These are phyloP conservation scores for Chlorella sp. DNA, from an alignment of 139 green algal species.

Conservation along the genomic window DNA sequence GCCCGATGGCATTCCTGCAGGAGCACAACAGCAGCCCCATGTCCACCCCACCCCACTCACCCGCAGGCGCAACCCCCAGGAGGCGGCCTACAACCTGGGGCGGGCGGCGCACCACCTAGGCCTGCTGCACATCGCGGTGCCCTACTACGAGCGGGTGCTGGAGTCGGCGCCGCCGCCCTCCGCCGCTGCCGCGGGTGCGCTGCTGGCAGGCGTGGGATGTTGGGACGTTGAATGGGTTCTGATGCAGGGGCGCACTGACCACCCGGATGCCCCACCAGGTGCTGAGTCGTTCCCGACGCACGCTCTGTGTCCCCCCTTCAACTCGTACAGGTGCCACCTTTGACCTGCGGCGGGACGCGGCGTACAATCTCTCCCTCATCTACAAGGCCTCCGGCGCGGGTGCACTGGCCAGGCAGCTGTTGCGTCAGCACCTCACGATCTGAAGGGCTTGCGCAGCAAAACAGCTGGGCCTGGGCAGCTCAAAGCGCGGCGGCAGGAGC, in stretches of 20 bases:
- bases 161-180: neutral
- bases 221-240: neutral
- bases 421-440: conserved; percentile 68
- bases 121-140: conserved; percentile 76
- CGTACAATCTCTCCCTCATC: conserved; percentile 84
- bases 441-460: conserved; percentile 16
- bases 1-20: conserved; percentile 84
- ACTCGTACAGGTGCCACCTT: neutral
- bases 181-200: neutral
- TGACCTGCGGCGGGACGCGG: conserved; percentile 71
- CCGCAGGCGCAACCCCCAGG: conserved; percentile 45
- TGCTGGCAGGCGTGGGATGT: neutral
- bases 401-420: conserved; percentile 67
- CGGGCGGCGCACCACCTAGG: conserved; percentile 81
- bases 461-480: too few relatives aligned
- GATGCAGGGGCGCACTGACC: too few relatives aligned
- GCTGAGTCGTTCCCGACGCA: too few relatives aligned
- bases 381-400: conserved; percentile 70
- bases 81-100: conserved; percentile 85
- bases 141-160: conserved; percentile 66
- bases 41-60: neutral
- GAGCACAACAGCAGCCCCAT: conserved; percentile 14
- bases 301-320: too few relatives aligned
- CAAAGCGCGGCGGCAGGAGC: too few relatives aligned
- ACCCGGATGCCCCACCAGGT: too few relatives aligned